phyloP scores from a whole-genome alignment of 176 grass and related monocot genomes.

The Carex pumila region DNA sequence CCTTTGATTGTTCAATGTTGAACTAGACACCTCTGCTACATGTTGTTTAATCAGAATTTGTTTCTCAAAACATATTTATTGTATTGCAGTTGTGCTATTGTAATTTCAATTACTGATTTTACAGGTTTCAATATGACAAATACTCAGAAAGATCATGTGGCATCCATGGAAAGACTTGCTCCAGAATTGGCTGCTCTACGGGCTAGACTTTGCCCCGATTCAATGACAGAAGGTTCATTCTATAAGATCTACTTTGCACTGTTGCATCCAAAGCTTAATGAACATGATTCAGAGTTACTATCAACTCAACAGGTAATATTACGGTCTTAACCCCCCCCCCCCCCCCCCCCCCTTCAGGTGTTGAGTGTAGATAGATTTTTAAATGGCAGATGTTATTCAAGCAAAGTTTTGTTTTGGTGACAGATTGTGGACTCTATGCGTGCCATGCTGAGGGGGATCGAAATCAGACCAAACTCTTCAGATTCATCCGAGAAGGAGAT shows the following conservation, averaged over 20 bases:
- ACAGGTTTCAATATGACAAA: slow-evolving; percentile 67
- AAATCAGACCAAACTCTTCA: slow-evolving; percentile 3
- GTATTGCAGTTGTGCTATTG: not conserved
- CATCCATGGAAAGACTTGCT: slow-evolving; percentile 48
- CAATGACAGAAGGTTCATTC: slow-evolving; percentile 59
- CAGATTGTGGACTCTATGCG: slow-evolving; percentile 40
- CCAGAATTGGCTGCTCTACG: slow-evolving; percentile 61
- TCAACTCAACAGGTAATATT: slow-evolving; percentile 21
- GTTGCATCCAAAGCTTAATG: slow-evolving; percentile 57
- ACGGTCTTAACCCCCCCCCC: not conserved
- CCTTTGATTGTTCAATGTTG: not conserved
- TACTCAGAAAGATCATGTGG: slow-evolving; percentile 55
- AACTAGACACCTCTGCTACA: not conserved
- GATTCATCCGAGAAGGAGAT: slow-evolving; percentile 19
- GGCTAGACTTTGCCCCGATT: slow-evolving; percentile 57
- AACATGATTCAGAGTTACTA: slow-evolving; percentile 65
- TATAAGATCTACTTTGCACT: slow-evolving; percentile 89
- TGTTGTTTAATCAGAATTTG: not conserved
- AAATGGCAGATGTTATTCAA: not conserved
- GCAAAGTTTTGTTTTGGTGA: not conserved
- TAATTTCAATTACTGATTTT: slow-evolving; percentile 14
- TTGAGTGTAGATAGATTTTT: not conserved
- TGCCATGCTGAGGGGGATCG: slow-evolving; percentile 9
- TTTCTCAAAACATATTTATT: not conserved
- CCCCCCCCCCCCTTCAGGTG: not conserved